Evolutionary conservation across 2,329 filamentous ascomycete species (phyloP), one percentile per base, ranked within the genome.

Genomic region (Cadophora sp.): DNA sequence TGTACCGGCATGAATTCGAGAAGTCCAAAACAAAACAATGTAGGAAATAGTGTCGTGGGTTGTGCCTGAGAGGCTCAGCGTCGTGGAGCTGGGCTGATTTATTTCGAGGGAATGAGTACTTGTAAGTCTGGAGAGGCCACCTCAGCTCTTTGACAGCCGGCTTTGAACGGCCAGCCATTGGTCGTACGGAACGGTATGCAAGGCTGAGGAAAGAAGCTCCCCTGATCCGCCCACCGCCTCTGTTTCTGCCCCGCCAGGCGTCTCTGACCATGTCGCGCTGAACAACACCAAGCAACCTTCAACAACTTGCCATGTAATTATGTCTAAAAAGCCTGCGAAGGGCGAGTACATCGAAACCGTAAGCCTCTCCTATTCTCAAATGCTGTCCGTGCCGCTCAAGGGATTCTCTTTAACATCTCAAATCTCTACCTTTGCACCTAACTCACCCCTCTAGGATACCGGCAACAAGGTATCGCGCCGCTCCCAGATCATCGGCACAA

Each of bases 341-440:
- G 93, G 93, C 81, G 94, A 97, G 81, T 98, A 97, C 79, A 97
- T 99, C 71, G 95, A 97, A 82, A 99, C 96, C 64, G 94, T 97
- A 86, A 76, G 86, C 71, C n/a, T 43, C 22, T 24, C 14, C 9
- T 34, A 12, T 37, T 46, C 22, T 9, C 37, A 19, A 11, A 19
- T 1, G 19, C 43, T 22, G 19, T 22, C 27, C 31, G 3, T 60
- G 48, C 46, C 46, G 37, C 29, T 58, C 68, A 29, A 73, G 63
- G 34, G n/a, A n/a, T n/a, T n/a, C n/a, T 1, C 29, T 24, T 40
- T 37, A n/a, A n/a, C n/a, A n/a, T 8, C 48, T 19, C 40, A 48
- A 37, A 24, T 11, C 26, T 64, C 51, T 27, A 37, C 1, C 2
- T 37, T 24, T 16, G 6, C 53, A 31, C 50, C 14, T 66, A 61